Evolutionary conservation across 331 rosid genomes (phyloP).

Genomic region (Phaseolus coccineus): DNA sequence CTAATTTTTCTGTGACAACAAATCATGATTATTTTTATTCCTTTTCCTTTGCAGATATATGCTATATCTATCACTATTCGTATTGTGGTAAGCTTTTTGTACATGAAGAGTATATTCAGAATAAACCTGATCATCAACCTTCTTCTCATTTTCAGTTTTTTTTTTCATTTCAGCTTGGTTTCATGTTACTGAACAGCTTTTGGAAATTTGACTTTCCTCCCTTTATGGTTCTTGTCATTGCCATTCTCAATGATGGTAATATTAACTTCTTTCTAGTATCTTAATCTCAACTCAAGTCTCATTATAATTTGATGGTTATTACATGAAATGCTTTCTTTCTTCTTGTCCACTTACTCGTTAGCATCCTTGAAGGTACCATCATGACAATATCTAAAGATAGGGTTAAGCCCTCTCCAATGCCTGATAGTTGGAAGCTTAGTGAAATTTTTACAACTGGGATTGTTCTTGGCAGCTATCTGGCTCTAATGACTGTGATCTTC

Average conservation of each 20-base stretch:
- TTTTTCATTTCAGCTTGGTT: constrained; percentile 60
- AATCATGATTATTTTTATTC: not conserved
- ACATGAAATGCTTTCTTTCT: not conserved
- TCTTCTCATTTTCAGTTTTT: constrained; percentile 35
- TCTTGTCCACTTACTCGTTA: constrained; percentile 22
- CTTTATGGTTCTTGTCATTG: constrained; percentile 84
- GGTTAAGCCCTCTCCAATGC: constrained; percentile 78
- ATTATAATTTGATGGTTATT: constrained; percentile 2
- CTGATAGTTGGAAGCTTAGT: constrained; percentile 82
- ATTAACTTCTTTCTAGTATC: constrained; percentile 24
- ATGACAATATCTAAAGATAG: constrained; percentile 86
- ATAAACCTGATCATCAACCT: constrained; percentile 18
- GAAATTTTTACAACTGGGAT: constrained; percentile 81
- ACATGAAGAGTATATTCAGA: constrained; percentile 32
- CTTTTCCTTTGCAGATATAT: constrained; percentile 63
- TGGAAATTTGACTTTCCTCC: constrained; percentile 86
- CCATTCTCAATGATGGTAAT: constrained; percentile 74
- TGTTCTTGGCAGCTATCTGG: constrained; percentile 70
- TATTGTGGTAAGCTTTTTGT: constrained; percentile 67
- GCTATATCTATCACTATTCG: constrained; percentile 85
- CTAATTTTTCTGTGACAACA: constrained; percentile 5
- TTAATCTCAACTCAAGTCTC: constrained; percentile 20
- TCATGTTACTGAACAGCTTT: constrained; percentile 65
- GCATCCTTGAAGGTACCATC: constrained; percentile 58
- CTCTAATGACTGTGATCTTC: constrained; percentile 72